Conservation (phyloP, 352 stramenopile genomes). For the Pythium utonaiense region DNA sequence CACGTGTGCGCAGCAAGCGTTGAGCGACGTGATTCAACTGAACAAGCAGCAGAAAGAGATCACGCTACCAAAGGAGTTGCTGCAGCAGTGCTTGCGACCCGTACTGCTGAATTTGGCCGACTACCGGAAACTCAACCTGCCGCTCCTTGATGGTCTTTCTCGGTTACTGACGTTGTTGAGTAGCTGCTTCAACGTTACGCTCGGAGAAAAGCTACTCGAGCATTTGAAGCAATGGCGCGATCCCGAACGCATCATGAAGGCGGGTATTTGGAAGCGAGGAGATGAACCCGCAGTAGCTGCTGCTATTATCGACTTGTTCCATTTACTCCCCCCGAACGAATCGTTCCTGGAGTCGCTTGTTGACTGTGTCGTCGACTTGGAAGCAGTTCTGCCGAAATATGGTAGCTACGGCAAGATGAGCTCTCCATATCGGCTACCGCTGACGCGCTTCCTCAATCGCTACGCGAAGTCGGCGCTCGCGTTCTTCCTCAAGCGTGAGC, state of each 20-base stretch:
- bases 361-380: conserved; percentile 93
- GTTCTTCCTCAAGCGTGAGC: conserved; percentile 87
- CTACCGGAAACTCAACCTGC: conserved; percentile 95
- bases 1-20: conserved; percentile 70
- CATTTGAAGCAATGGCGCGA: conserved; percentile 94
- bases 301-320: conserved; percentile 95
- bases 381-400: conserved; percentile 90
- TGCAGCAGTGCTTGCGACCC: conserved; percentile 94
- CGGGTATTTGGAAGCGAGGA: conserved; percentile 90
- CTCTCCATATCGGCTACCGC: conserved; percentile 90
- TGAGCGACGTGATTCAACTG: conserved; percentile 78
- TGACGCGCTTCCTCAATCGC: conserved; percentile 93
- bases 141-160: conserved; percentile 92
- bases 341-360: conserved; percentile 96
- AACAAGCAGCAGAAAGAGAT: conserved; percentile 88
- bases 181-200: conserved; percentile 97
- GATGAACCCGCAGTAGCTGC: conserved; percentile 95
- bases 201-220: conserved; percentile 97
- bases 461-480: conserved; percentile 82
- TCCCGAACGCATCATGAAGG: conserved; percentile 88
- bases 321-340: conserved; percentile 92
- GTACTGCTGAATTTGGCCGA: conserved; percentile 96
- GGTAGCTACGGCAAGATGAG: conserved; percentile 85
- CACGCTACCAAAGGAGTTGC: conserved; percentile 91
- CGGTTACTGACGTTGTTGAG: conserved; percentile 92